Evolutionary conservation across 352 stramenopile species (phyloP).

Genomic region (Pythium aristosporum): DNA sequence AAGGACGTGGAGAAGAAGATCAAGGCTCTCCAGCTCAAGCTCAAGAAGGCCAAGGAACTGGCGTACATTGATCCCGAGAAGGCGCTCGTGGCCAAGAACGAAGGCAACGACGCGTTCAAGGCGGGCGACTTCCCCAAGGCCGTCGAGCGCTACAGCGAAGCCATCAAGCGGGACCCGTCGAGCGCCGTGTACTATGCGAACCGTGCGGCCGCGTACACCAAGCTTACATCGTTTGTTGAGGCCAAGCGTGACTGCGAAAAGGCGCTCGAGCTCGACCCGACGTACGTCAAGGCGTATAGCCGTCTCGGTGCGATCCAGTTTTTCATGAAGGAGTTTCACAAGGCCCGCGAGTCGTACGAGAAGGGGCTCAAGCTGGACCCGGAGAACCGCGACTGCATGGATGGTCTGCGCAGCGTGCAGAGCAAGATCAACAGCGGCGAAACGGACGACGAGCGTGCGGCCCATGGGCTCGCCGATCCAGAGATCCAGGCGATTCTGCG

Average conservation of each 20-base stretch:
- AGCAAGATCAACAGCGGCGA: slow-evolving; percentile 94
- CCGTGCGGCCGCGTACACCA: slow-evolving; percentile 96
- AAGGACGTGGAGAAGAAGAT: slow-evolving; percentile 95
- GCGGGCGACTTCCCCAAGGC: slow-evolving; percentile 92
- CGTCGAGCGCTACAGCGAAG: slow-evolving; percentile 95
- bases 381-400: slow-evolving; percentile 94
- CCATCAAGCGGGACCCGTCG: slow-evolving; percentile 98
- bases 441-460: slow-evolving; percentile 95
- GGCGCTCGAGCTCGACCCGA: slow-evolving; percentile 97
- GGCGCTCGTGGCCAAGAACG: slow-evolving; percentile 97
- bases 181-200: slow-evolving; percentile 99
- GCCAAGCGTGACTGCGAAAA: slow-evolving; percentile 96
- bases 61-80: slow-evolving; percentile 98
- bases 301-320: slow-evolving; percentile 99
- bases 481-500: slow-evolving; percentile 98
- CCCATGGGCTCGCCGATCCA: slow-evolving; percentile 98
- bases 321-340: slow-evolving; percentile 99
- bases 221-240: slow-evolving; percentile 95
- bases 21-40: slow-evolving; percentile 93
- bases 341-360: slow-evolving; percentile 96
- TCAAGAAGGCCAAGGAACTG: slow-evolving; percentile 94
- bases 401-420: slow-evolving; percentile 94
- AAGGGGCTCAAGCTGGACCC: slow-evolving; percentile 95
- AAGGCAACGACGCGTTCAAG: slow-evolving; percentile 98
- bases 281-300: slow-evolving; percentile 99